A percentile compares a stretch with the other conserved stretches of the same genome.
Conservation (phyloP, 306 rosid species). For the Crataegus laevigata region DNA sequence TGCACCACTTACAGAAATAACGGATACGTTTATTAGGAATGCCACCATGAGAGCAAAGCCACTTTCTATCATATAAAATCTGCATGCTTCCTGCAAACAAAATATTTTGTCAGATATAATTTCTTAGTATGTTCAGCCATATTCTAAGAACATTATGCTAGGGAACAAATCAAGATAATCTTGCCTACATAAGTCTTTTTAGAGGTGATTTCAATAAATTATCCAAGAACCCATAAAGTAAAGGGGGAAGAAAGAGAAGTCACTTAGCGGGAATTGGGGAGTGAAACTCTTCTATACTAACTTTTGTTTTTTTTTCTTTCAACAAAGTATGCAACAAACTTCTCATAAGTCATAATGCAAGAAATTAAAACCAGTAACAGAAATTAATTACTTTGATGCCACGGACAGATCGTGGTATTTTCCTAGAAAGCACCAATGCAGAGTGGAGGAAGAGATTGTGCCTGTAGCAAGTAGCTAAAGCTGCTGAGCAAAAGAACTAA, state of each 20-base stretch:
- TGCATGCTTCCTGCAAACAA: constrained; percentile 79
- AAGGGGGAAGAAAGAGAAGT: neutral
- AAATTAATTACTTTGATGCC: constrained; percentile 58
- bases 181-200: neutral
- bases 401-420: constrained; percentile 74
- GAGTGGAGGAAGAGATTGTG: constrained; percentile 99
- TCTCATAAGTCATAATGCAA: neutral
- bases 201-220: neutral
- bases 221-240: neutral
- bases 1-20: constrained; percentile 89
- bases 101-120: neutral
- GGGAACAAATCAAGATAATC: neutral
- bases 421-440: constrained; percentile 92
- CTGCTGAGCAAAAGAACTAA: constrained; percentile 3
- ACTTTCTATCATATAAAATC: constrained; percentile 84
- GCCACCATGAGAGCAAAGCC: constrained; percentile 89
- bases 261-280: neutral
- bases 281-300: neutral
- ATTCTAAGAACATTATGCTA: neutral
- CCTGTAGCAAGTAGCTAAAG: constrained; percentile 40
- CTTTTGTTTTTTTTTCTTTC: neutral
- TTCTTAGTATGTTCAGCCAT: neutral
- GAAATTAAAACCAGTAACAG: no score
- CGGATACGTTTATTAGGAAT: constrained; percentile 72
- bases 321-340: neutral